Conservation (phyloP, 345 rosid genomes). For the Angophora floribunda region DNA sequence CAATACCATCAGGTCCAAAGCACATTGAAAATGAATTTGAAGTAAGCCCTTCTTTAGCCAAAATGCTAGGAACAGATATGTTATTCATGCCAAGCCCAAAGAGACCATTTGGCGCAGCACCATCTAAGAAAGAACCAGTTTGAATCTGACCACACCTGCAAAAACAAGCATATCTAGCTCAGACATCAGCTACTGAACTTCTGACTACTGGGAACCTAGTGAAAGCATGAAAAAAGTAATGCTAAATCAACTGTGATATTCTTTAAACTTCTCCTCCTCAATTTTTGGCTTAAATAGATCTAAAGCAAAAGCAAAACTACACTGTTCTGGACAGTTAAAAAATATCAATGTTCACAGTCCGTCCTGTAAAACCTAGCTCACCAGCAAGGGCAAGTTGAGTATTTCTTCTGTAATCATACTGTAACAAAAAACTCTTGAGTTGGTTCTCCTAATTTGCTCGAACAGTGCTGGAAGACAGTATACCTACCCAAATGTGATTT, state of each 20-base stretch:
- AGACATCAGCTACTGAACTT: background rate
- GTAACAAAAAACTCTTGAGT: background rate
- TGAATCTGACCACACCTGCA: conserved; percentile 83
- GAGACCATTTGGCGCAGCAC: conserved; percentile 96
- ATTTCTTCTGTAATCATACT: background rate
- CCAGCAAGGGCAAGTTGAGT: background rate
- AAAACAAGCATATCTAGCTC: conserved; percentile 3
- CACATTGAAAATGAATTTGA: conserved; percentile 96
- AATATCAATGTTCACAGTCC: background rate
- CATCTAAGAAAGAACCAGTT: conserved; percentile 76
- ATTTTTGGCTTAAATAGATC: background rate
- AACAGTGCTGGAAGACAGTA: background rate
- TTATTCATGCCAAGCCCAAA: conserved; percentile 87
- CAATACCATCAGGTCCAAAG: conserved; percentile 57
- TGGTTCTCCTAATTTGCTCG: background rate
- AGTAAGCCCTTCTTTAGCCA: conserved; percentile 54
- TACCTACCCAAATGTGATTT: conserved; percentile 56
- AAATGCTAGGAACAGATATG: conserved; percentile 78
- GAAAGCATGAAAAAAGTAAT: background rate
- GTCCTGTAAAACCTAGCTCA: background rate
- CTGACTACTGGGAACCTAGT: background rate
- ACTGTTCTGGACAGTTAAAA: background rate
- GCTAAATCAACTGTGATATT: background rate
- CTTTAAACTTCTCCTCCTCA: background rate
- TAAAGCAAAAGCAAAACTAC: background rate